These are phyloP conservation scores for Solanum piurae DNA, from an alignment of 257 asterid species.

Conservation along the genomic window DNA sequence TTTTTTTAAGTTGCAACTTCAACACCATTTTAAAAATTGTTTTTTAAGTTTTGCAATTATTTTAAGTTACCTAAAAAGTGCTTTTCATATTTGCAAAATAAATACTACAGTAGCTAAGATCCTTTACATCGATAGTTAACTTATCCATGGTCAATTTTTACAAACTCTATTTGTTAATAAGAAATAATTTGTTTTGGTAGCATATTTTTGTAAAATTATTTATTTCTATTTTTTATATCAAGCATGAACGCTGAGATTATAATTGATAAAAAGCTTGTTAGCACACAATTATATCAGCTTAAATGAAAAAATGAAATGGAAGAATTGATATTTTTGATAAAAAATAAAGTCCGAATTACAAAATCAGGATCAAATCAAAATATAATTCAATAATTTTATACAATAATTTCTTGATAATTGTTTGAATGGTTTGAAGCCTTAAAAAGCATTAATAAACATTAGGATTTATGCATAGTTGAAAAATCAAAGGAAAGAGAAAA, in stretches of 20 bases:
- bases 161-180: not conserved
- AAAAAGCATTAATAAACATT: not conserved
- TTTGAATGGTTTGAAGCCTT: not conserved
- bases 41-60: not conserved
- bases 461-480: not conserved
- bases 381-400: not conserved
- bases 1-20: not conserved
- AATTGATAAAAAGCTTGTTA: not conserved
- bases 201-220: not conserved
- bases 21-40: not conserved
- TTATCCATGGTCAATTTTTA: too few relatives aligned
- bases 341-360: not conserved
- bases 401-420: not conserved
- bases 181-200: not conserved
- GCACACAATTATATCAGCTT: not conserved
- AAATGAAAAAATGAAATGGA: not conserved
- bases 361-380: not conserved
- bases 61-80: too few relatives aligned
- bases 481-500: not conserved
- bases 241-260: not conserved
- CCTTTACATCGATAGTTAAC: not conserved
- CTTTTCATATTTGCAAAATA: not conserved
- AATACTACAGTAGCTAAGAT: not conserved
- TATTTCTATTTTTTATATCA: too few relatives aligned
- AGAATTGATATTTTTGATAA: not conserved